Percentiles rank a stretch among this genome's conserved stretches.
These are phyloP conservation scores for Garcia nutans DNA, from an alignment of 345 rosid species.

Conservation along the genomic window DNA sequence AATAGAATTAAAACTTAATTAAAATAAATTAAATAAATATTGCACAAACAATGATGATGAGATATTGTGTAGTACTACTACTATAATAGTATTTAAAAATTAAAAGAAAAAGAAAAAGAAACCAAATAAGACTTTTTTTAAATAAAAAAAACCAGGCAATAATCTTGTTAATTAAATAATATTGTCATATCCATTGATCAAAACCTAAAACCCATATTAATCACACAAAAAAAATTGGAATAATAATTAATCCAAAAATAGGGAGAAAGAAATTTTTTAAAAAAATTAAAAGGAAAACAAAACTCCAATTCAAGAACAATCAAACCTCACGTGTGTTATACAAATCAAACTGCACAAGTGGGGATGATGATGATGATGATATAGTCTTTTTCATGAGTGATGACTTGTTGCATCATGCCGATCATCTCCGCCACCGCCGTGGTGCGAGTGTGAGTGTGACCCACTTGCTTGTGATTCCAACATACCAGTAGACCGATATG, in stretches of 20 bases:
- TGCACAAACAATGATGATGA: constrained; percentile 34
- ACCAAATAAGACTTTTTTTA: constrained; percentile 17
- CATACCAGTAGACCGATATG: constrained; percentile 42
- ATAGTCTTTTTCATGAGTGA: constrained; percentile 31
- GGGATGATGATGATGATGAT: constrained; percentile 17
- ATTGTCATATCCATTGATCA: constrained; percentile 16
- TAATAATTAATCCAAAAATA: background rate
- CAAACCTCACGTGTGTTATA: constrained; percentile 77
- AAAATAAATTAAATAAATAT: background rate
- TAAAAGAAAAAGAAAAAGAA: constrained; percentile 15
- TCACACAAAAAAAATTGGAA: constrained; percentile 46
- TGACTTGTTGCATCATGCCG: constrained; percentile 58
- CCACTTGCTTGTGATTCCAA: constrained; percentile 80
- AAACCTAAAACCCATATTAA: constrained; percentile 49
- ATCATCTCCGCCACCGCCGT: constrained; percentile 52
- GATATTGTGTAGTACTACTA: constrained; percentile 12
- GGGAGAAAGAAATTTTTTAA: too few species aligned
- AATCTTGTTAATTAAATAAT: constrained; percentile 33
- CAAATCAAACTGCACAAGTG: constrained; percentile 47
- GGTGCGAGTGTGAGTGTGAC: constrained; percentile 53
- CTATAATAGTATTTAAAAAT: background rate
- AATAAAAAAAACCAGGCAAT: constrained; percentile 30
- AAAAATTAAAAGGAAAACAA: constrained; percentile 19
- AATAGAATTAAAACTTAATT: background rate
- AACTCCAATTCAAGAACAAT: constrained; percentile 53